Percentiles rank a stretch among this genome's conserved stretches.
These are phyloP conservation scores for Lasiodiplodia citricola DNA, from an alignment of 2,329 filamentous ascomycete genomes.

Conservation along the genomic window DNA sequence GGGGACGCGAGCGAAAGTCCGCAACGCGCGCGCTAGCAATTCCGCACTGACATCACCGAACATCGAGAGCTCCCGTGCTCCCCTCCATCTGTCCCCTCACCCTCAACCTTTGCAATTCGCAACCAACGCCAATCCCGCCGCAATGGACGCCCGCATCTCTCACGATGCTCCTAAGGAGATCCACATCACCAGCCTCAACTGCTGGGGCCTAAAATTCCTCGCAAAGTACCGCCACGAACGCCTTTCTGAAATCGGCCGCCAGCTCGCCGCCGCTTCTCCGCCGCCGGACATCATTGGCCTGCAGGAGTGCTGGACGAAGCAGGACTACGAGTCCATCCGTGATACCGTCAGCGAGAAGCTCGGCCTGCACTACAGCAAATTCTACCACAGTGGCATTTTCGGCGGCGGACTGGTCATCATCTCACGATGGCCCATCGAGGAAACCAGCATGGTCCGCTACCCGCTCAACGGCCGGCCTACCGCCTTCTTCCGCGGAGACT, in stretches of 20 bases:
- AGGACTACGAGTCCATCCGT: slow-evolving; percentile 81
- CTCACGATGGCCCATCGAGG: slow-evolving; percentile 89
- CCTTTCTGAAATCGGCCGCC: slow-evolving; percentile 80
- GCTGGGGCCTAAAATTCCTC: slow-evolving; percentile 93
- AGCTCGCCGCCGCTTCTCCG: slow-evolving; percentile 71
- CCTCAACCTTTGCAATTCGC: background rate
- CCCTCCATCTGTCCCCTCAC: slow-evolving; percentile 3
- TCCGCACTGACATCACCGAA: slow-evolving; percentile 23
- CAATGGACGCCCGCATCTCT: slow-evolving; percentile 2
- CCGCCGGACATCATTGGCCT: slow-evolving; percentile 85
- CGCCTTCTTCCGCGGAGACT: slow-evolving; percentile 92
- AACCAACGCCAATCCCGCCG: background rate
- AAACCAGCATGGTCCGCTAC: slow-evolving; percentile 85
- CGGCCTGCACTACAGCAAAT: slow-evolving; percentile 85
- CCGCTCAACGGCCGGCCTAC: slow-evolving; percentile 92
- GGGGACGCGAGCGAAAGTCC: slow-evolving; percentile 5
- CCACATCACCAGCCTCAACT: slow-evolving; percentile 87
- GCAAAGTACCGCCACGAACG: slow-evolving; percentile 78
- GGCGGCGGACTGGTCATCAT: slow-evolving; percentile 88
- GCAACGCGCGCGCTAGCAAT: slow-evolving; percentile 5
- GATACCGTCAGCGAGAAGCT: slow-evolving; percentile 76
- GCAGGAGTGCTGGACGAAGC: slow-evolving; percentile 91
- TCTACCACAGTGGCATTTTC: slow-evolving; percentile 88
- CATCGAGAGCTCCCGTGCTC: background rate
- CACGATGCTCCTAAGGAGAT: slow-evolving; percentile 57